These are phyloP conservation scores for Populus alba DNA, from an alignment of 345 rosid species.

Conservation along the genomic window DNA sequence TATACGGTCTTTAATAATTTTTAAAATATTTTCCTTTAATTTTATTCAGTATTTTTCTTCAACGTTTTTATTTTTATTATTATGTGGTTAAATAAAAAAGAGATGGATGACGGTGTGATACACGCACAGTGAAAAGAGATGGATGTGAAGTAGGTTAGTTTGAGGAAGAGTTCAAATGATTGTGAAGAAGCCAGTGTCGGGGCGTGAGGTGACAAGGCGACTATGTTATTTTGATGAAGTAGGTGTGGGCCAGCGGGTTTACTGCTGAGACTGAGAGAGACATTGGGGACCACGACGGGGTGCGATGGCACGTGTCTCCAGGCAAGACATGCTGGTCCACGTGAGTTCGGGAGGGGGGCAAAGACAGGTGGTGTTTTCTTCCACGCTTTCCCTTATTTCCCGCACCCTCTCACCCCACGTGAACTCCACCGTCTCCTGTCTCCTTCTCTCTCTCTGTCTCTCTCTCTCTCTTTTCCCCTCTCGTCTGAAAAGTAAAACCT, in stretches of 20 bases:
- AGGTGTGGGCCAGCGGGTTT: slow-evolving; percentile 16
- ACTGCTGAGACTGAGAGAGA: not conserved
- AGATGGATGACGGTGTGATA: not conserved
- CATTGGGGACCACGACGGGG: slow-evolving; percentile 7
- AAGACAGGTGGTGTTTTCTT: slow-evolving; percentile 10
- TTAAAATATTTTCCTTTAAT: too few species aligned
- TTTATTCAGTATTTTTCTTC: too few species aligned
- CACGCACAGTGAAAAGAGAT: not conserved
- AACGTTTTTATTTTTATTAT: too few species aligned
- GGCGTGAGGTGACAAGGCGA: slow-evolving; percentile 37
- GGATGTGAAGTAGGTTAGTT: not conserved
- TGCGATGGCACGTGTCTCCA: slow-evolving; percentile 46
- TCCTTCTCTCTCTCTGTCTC: not conserved
- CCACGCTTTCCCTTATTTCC: slow-evolving; percentile 32
- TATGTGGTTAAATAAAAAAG: too few species aligned
- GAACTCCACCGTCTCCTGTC: slow-evolving; percentile 50
- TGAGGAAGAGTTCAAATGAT: slow-evolving; percentile 40
- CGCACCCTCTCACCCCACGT: slow-evolving; percentile 42
- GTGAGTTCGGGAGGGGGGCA: slow-evolving; percentile 31
- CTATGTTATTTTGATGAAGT: slow-evolving; percentile 7
- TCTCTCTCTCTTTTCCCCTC: not conserved
- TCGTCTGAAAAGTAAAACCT: not conserved
- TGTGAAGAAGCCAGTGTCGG: slow-evolving; percentile 45
- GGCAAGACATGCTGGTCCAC: slow-evolving; percentile 61
- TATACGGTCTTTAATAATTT: too few species aligned